Conservation (phyloP, 192 early-diverging fungal species). For the Coemansia sp. region DNA sequence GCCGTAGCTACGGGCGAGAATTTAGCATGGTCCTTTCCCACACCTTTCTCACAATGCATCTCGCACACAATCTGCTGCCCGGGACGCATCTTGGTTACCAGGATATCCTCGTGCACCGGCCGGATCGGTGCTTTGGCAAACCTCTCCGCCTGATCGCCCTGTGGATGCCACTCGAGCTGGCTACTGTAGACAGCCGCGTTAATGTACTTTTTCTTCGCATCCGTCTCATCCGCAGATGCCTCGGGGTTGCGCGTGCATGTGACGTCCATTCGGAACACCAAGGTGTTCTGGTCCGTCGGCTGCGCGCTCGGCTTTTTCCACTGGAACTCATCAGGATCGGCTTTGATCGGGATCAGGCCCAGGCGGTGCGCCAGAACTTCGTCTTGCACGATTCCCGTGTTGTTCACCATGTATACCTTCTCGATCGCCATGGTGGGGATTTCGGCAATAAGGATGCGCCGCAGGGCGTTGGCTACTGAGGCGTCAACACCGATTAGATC, state of each 20-base stretch:
- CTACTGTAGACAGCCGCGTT: constrained; percentile 73
- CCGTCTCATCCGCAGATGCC: constrained; percentile 61
- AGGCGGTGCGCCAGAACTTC: constrained; percentile 91
- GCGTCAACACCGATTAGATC: constrained; percentile 93
- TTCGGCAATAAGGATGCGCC: constrained; percentile 91
- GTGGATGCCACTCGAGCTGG: constrained; percentile 82
- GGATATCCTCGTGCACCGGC: constrained; percentile 88
- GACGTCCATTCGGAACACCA: constrained; percentile 84
- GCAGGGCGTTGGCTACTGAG: constrained; percentile 90
- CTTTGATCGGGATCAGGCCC: constrained; percentile 88
- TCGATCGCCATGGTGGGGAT: constrained; percentile 98
- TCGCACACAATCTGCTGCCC: constrained; percentile 84
- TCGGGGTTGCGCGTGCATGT: constrained; percentile 64
- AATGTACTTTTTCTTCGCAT: constrained; percentile 71
- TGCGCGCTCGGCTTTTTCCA: constrained; percentile 69
- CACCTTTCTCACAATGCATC: constrained; percentile 87
- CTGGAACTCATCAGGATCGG: constrained; percentile 77
- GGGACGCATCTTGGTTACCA: constrained; percentile 89
- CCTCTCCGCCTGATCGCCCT: constrained; percentile 78
- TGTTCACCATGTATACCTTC: constrained; percentile 87
- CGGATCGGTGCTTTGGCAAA: constrained; percentile 67
- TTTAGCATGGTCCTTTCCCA: constrained; percentile 95
- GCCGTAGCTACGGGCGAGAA: constrained; percentile 97
- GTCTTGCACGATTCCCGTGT: constrained; percentile 88
- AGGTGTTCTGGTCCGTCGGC: constrained; percentile 90